Conservation (phyloP, 2,329 filamentous ascomycete species). For the Aspergillus aculeatinus region DNA sequence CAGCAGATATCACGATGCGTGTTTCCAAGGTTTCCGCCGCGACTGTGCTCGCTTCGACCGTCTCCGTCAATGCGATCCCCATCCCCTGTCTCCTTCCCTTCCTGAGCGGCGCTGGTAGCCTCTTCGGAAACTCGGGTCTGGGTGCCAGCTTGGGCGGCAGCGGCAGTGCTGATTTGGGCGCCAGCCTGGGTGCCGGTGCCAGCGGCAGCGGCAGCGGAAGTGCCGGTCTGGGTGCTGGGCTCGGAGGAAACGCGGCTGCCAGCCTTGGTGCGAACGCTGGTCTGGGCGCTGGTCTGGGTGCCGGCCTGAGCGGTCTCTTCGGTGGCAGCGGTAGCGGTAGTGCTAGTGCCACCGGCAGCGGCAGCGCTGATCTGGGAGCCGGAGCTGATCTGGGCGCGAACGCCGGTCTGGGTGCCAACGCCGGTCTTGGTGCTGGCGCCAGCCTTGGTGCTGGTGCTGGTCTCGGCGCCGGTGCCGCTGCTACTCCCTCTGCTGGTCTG, state of each 20-base stretch:
- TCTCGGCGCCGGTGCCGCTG: background rate
- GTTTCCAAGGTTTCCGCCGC: slow-evolving; percentile 8
- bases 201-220: slow-evolving; percentile 6
- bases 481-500: background rate
- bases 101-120: slow-evolving; percentile 12
- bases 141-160: slow-evolving; percentile 7
- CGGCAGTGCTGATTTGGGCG: slow-evolving; percentile 3
- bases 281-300: background rate
- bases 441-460: background rate
- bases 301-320: background rate
- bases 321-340: background rate
- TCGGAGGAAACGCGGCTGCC: background rate
- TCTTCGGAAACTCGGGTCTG: slow-evolving; percentile 6
- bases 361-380: background rate
- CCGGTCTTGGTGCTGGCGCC: background rate
- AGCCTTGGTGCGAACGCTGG: background rate
- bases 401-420: background rate
- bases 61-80: slow-evolving; percentile 8
- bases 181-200: slow-evolving; percentile 5
- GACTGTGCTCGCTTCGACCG: slow-evolving; percentile 2
- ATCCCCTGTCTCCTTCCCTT: slow-evolving; percentile 12
- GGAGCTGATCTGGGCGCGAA: background rate
- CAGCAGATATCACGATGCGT: background rate
- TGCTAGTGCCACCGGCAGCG: background rate
- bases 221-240: slow-evolving; percentile 4